Conservation (phyloP, 2,329 filamentous ascomycete genomes). For the Didymella pinodella region DNA sequence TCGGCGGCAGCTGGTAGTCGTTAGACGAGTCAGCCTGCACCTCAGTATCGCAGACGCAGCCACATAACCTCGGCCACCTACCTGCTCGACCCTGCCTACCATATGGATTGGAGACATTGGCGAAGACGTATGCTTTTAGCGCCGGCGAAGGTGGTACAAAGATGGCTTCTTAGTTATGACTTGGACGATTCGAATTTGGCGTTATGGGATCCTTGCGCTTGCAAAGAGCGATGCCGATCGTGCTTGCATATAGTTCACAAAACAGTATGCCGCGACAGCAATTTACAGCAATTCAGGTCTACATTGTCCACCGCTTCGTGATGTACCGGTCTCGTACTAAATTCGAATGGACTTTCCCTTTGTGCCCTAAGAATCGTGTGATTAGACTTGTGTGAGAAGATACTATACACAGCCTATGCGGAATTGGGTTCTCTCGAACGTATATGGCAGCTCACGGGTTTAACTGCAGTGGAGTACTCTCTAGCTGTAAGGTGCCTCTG, state of each 20-base stretch:
- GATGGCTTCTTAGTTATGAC: slow-evolving; percentile 27
- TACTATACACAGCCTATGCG: too few species aligned
- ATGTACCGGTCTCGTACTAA: background rate
- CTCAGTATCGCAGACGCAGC: slow-evolving; percentile 10
- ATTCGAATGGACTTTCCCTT: too few species aligned
- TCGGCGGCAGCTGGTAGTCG: slow-evolving; percentile 70
- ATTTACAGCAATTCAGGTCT: slow-evolving; percentile 11
- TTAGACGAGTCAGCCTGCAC: slow-evolving; percentile 11
- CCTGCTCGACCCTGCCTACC: slow-evolving; percentile 8
- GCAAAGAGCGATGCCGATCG: slow-evolving; percentile 30
- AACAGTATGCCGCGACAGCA: slow-evolving; percentile 26
- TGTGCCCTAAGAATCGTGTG: too few species aligned
- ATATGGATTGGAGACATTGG: slow-evolving; percentile 19
- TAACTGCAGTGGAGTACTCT: background rate
- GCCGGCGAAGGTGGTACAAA: slow-evolving; percentile 30
- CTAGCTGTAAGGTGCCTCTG: too few species aligned
- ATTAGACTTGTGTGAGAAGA: too few species aligned
- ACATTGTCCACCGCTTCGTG: background rate
- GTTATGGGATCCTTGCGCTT: slow-evolving; percentile 37
- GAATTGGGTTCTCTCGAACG: too few species aligned
- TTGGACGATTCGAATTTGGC: slow-evolving; percentile 42
- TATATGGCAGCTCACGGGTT: too few species aligned
- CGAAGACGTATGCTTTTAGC: slow-evolving; percentile 29
- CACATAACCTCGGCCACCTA: slow-evolving; percentile 4
- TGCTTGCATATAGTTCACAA: slow-evolving; percentile 38